A percentile compares a stretch with the other conserved stretches of the same genome.
Conservation (phyloP, 2,329 filamentous ascomycete species). For the Dothideomycetes sp. region DNA sequence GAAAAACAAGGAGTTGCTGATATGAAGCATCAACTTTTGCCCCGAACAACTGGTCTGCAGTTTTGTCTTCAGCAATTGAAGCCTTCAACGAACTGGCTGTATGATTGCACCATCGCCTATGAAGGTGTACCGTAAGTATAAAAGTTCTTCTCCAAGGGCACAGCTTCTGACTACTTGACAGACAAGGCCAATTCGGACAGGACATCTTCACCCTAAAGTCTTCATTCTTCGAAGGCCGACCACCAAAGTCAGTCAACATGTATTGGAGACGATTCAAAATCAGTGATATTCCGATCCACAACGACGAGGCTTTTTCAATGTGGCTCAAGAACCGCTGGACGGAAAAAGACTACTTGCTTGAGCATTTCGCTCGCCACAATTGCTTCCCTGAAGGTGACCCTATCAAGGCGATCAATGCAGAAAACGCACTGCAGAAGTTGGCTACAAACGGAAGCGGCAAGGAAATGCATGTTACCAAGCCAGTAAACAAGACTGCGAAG, state of each 20-base stretch:
- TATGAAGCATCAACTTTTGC: slow-evolving; percentile 59
- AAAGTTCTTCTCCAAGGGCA: neutral
- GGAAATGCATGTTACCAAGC: slow-evolving; percentile 16
- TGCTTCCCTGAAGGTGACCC: slow-evolving; percentile 64
- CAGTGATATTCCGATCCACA: slow-evolving; percentile 68
- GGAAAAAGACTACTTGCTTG: slow-evolving; percentile 77
- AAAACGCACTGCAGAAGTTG: slow-evolving; percentile 25
- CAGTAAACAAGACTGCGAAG: slow-evolving; percentile 26
- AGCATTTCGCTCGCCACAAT: slow-evolving; percentile 62
- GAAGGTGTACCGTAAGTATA: slow-evolving; percentile 76
- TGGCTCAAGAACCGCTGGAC: slow-evolving; percentile 79
- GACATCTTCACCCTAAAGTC: slow-evolving; percentile 73
- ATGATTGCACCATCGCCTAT: slow-evolving; percentile 87
- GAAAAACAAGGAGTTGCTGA: slow-evolving; percentile 62
- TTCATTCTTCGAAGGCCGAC: slow-evolving; percentile 74
- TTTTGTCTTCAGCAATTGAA: slow-evolving; percentile 68
- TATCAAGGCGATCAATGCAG: slow-evolving; percentile 27
- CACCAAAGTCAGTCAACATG: slow-evolving; percentile 86
- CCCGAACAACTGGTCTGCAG: slow-evolving; percentile 66
- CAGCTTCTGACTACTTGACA: slow-evolving; percentile 18
- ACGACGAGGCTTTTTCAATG: slow-evolving; percentile 58
- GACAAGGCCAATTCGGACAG: slow-evolving; percentile 59
- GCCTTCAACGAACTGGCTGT: slow-evolving; percentile 65
- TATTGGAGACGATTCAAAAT: slow-evolving; percentile 80
- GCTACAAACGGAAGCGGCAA: slow-evolving; percentile 23